Evolutionary conservation across 495 filamentous ascomycete species (phyloP), one percentile per base, ranked within the genome.

Genomic region (Hyaloscypha bicolor): DNA sequence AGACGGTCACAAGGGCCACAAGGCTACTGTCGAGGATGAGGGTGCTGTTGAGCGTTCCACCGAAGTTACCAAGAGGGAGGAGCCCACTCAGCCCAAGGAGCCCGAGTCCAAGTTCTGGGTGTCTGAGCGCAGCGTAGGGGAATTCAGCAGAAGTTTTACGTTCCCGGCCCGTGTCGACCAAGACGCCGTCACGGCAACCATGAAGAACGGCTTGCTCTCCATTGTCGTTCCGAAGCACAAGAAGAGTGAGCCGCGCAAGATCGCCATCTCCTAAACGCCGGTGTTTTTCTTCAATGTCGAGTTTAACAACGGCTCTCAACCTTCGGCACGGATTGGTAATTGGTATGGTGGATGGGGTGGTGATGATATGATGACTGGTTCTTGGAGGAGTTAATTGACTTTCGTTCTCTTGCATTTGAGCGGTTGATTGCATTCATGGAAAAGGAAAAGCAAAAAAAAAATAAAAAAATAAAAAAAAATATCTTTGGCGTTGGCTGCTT

Each of bases 111-210:
- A 86, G 77, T 96, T 89, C 81, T 95, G 91, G 92, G 83, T 90
- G 53, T 83, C 83, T 31, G 94, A 98, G 83, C 90, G 94, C 70
- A 87, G 81, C 9, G 79, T 92, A 61, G 94, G 94, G 69, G 82
- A 90, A 61, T 98, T 97, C 83, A 81, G 86, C 42, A 87, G 93
- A 62, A 82, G 80, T 31, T 97, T 97, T 82, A 85, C 74, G 62
- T 97, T 98, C 83, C 86, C 92, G 0, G 76, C 75, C 9, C 83
- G 85, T 12, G 85, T 97, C 39, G 88, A 97, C 75, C 88, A 92
- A 70, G 90, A 97, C 55, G 76, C 67, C 16, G 93, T 97, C 63
- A 89, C 81, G 69, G 94, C 94, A 14, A 86, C 77, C 60, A 74
- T 94, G 72, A 90, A 88, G 79, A 87, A 94, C 74, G 92, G 92